phyloP scores from a whole-genome alignment of 139 green algal species.

The Chlorella sp. region DNA sequence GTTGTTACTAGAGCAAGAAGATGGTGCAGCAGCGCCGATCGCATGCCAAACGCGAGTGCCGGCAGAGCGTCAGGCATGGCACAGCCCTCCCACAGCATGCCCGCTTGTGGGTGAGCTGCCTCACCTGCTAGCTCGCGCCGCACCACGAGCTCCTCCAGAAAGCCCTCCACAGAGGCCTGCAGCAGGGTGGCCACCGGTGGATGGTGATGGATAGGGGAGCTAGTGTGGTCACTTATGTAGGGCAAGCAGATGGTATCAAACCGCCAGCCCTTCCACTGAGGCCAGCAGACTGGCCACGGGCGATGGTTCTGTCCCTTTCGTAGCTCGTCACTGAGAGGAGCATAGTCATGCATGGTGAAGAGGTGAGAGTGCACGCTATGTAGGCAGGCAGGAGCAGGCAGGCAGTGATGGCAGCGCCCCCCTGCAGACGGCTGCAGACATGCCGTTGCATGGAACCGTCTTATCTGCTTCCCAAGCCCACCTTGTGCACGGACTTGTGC shows the following conservation, averaged over 20 bases:
- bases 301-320: no score
- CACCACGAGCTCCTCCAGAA: conserved; percentile 96
- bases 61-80: no score
- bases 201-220: not conserved
- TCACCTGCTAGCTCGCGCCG: conserved; percentile 81
- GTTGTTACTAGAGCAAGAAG: not conserved
- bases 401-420: no score
- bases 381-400: no score
- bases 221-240: no score
- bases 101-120: not conserved
- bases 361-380: no score
- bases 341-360: no score
- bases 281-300: no score
- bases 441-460: no score
- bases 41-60: not conserved
- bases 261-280: not conserved
- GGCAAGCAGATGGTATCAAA: no score
- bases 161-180: conserved; percentile 84
- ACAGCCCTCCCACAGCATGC: not conserved
- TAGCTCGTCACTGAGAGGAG: no score
- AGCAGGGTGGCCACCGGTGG: not conserved
- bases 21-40: not conserved
- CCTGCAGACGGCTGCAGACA: no score
- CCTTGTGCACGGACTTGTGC: conserved; percentile 65
- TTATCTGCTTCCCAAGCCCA: not conserved